Conservation (phyloP, 2,329 filamentous ascomycete species). For the Fonsecaea pugnacius region DNA sequence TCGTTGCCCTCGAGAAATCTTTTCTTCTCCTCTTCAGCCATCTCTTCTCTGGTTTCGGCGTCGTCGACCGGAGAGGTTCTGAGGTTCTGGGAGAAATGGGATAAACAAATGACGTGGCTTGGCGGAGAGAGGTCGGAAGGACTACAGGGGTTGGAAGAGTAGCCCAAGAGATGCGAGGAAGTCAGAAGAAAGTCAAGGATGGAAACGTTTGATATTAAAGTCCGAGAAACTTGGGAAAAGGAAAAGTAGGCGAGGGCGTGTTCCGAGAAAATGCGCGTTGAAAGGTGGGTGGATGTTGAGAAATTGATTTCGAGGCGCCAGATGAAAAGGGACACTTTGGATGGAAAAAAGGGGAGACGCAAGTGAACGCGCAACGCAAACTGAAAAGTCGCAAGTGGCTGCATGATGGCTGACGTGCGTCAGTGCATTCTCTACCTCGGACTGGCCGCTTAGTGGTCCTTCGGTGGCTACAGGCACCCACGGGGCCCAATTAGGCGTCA, state of each 20-base stretch:
- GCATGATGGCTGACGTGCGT: slow-evolving; percentile 26
- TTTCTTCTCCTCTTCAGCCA: slow-evolving; percentile 89
- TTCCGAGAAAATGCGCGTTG: slow-evolving; percentile 1
- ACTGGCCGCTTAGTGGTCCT: not conserved
- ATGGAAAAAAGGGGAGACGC: slow-evolving; percentile 19
- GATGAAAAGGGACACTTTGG: slow-evolving; percentile 13
- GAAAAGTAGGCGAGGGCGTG: slow-evolving; percentile 14
- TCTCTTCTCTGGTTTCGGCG: slow-evolving; percentile 47
- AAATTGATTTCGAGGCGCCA: slow-evolving; percentile 11
- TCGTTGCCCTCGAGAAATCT: slow-evolving; percentile 64
- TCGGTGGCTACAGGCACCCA: slow-evolving; percentile 1
- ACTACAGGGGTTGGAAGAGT: not conserved
- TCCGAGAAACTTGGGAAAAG: slow-evolving; percentile 3
- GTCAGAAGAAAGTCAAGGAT: not conserved
- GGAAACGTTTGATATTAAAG: slow-evolving; percentile 3
- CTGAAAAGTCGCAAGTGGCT: slow-evolving; percentile 9
- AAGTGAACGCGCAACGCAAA: slow-evolving; percentile 18
- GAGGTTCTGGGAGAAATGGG: not conserved
- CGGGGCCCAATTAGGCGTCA: not conserved
- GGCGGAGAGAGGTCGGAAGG: slow-evolving; percentile 1
- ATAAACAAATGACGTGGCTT: not conserved
- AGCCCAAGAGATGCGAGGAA: not conserved
- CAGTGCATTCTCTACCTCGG: slow-evolving; percentile 5
- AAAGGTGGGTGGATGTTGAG: slow-evolving; percentile 9
- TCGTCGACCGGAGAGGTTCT: not conserved